Evolutionary conservation across 345 rosid genomes (phyloP), one percentile per base, ranked within the genome.

Genomic region (Gynandropsis gynandra): DNA sequence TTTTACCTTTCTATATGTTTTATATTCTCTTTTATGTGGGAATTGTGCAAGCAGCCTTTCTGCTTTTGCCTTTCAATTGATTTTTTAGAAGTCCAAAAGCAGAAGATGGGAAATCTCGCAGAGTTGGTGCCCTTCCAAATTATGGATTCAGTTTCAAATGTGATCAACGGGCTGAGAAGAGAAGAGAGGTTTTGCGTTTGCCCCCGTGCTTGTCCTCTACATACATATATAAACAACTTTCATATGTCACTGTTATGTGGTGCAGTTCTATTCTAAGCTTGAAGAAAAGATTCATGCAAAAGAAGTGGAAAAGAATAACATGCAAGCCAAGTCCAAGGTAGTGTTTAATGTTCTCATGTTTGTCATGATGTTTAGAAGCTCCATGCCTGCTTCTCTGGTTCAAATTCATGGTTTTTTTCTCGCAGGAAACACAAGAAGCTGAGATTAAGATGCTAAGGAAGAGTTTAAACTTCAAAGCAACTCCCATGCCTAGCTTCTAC

Each of bases 61-160:
- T 56, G 50, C 40, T 33, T 16, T 52, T 10, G 16, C 33, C 35
- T 56, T 60, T 64, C 7, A 16, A 7, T 36, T 50, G 66, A 21
- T 29, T 54, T 52, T 38, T 38, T 71, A 71, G 83, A 77, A 85
- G 87, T 66, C 83, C 86, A 42, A 67, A 62, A 12, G 65, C 71
- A 50, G 85, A 71, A 17, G 95, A 93, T 73, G 70, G 73, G 52
- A 85, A 80, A 64, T 59, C 85, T 72, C 77, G 65, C 11, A 81
- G 56, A 74, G 68, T 57, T 13, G 89, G 89, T 70, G 68, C 76
- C 16, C 97, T 85, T 73, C 99, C 99, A 47, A 88, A 81, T 47
- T 93, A 93, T 52, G 97, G 99, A 31, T 93, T 93, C 80, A 93
- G 95, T 66, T 93, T 93, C 57, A 83, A 68, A 76, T 93, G 99